Base-by-base conservation (phyloP, 2,329 filamentous ascomycete species). In the Cladosporium colombiae region DNA sequence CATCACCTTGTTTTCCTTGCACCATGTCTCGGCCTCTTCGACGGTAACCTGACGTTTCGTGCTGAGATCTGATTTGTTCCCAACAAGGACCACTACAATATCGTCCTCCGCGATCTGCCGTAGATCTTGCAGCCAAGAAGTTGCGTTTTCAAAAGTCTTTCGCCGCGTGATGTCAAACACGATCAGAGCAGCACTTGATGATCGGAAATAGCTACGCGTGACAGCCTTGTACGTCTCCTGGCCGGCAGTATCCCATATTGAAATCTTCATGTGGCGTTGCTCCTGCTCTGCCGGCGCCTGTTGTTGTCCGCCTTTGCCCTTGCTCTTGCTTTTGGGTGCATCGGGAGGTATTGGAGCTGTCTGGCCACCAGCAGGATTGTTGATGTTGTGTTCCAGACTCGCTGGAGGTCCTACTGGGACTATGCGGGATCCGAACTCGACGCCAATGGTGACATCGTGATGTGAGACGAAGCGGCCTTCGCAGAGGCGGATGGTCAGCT, bases 221-320 rank as follows among this genome's bases (percentile, higher is more conserved):
- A 98, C 95, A 53, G 91, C 94, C 78, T 97, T 97, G 83, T 98
- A 98, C 14, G 93, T 97, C 82, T 98, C 94, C 78, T 98, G 94
- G 29, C 94, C 94, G 18, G 94, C 94, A 0, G 94, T 98, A 76
- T 97, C 94, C 94, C 94, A 98, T 13, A 98, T 83, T 53, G 89
- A 92, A 5, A 97, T 85, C 80, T 97, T 97, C 93, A 97, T 97
- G 81, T 94, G 90, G 88, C 87, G 87, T 72, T 88, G 85, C 52
- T 77, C 75, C 16, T 77, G 71, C 46, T 76, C 73, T 69, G 77
- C 73, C 53, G 71, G 70, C 68, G 77, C 79, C 11, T 53, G 69
- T 73, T 49, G 77, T 78, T 63, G 76, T 78, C 61, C 68, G 7
- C 23, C 25, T 77, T 16, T 63, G 37, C 65, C 58, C 44, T 65